Evolutionary conservation across 768 basidiomycete genomes (phyloP).

Genomic region (Mycena indigotica): DNA sequence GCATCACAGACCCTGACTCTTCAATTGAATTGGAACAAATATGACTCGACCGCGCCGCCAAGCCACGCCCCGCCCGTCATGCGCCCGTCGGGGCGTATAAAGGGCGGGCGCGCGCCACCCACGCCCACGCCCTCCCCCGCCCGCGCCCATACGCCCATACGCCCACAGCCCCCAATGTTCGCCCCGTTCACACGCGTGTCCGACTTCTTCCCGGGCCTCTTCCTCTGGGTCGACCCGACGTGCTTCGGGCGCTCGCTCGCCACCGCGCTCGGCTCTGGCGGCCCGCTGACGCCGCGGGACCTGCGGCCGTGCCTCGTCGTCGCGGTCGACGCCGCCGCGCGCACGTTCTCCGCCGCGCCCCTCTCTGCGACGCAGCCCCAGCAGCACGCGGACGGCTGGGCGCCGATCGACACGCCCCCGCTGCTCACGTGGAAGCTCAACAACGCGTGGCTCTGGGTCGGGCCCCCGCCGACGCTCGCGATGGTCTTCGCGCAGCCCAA

Average conservation of each 20-base stretch:
- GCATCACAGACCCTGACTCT: too few relatives aligned
- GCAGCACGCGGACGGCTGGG: not conserved
- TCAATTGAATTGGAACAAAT: too few relatives aligned
- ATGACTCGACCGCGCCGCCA: too few relatives aligned
- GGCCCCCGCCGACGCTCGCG: not conserved
- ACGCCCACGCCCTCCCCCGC: too few relatives aligned
- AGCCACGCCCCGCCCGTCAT: too few relatives aligned
- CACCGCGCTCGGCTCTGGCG: not conserved
- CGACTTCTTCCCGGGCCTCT: not conserved
- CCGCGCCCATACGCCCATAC: too few relatives aligned
- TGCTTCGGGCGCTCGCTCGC: not conserved
- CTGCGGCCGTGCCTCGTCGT: not conserved
- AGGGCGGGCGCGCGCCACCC: too few relatives aligned
- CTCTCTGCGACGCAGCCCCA: not conserved
- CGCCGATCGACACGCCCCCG: not conserved
- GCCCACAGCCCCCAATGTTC: not conserved
- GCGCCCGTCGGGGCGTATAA: too few relatives aligned
- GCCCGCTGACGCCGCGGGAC: not conserved
- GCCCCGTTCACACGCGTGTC: not conserved
- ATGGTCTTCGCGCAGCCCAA: not conserved
- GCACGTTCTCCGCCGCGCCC: not conserved
- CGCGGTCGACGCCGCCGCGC: not conserved
- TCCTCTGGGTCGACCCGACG: not conserved
- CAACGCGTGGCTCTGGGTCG: slow-evolving; percentile 1
- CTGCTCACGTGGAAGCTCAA: not conserved